Evolutionary conservation across 345 rosid species (phyloP).

Genomic region (Melaleuca quinquenervia): DNA sequence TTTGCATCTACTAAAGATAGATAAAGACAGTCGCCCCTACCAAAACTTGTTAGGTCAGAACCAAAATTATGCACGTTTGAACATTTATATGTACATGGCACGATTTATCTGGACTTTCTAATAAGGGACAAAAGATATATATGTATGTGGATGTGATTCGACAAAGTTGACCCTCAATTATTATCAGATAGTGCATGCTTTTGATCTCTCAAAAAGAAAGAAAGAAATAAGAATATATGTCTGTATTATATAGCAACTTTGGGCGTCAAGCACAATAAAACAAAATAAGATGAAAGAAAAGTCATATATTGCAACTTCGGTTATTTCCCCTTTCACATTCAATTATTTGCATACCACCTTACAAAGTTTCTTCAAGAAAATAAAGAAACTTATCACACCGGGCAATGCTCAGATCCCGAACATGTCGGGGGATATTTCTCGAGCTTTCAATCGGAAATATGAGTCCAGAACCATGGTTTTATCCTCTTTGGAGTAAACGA

Average conservation of each 20-base stretch:
- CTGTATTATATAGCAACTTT: background rate
- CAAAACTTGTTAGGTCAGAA: background rate
- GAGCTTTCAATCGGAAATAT: background rate
- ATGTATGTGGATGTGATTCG: no score
- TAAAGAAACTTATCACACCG: background rate
- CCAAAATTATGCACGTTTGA: background rate
- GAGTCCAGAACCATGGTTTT: background rate
- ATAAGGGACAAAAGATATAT: background rate
- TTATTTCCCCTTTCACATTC: background rate
- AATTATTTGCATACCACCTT: background rate
- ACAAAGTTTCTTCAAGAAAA: background rate
- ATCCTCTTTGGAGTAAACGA: background rate
- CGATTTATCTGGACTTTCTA: background rate
- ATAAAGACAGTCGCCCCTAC: background rate
- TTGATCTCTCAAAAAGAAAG: background rate
- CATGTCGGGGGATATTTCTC: background rate
- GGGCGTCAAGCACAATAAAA: background rate
- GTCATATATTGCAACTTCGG: background rate
- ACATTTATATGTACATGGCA: background rate
- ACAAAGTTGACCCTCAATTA: background rate
- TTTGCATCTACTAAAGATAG: background rate
- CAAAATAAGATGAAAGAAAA: background rate
- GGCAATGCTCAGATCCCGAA: background rate
- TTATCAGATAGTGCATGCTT: background rate
- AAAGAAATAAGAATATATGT: background rate